These are phyloP conservation scores for Coemansia sp. DNA, from an alignment of 192 early-diverging fungal genomes.

Conservation along the genomic window DNA sequence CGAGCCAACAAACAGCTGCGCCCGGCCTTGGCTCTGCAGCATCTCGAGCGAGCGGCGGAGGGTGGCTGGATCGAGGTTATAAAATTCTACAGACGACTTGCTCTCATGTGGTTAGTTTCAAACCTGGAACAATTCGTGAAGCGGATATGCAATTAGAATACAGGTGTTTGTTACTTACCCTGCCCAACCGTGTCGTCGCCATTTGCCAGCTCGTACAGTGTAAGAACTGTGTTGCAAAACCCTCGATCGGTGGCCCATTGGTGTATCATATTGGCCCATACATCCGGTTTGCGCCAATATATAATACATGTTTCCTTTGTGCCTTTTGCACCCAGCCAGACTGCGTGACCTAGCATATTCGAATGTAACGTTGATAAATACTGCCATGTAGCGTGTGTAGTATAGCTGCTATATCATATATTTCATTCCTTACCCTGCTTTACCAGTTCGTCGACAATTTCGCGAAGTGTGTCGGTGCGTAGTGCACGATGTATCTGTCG, in stretches of 20 bases:
- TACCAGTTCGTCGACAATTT: constrained; percentile 74
- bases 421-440: constrained; percentile 50
- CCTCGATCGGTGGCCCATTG: constrained; percentile 80
- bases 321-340: constrained; percentile 51
- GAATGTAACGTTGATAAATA: neutral
- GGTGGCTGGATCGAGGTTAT: constrained; percentile 67
- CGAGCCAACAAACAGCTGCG: constrained; percentile 69
- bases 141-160: too few relatives aligned
- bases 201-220: constrained; percentile 84
- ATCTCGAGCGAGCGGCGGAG: constrained; percentile 78
- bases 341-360: constrained; percentile 49
- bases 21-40: constrained; percentile 77
- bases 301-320: constrained; percentile 62
- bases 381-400: neutral
- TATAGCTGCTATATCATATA: neutral
- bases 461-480: constrained; percentile 64
- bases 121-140: too few relatives aligned
- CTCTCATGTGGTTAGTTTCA: neutral
- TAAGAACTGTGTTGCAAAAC: constrained; percentile 77
- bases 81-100: constrained; percentile 66
- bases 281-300: constrained; percentile 86
- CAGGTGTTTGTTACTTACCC: constrained; percentile 48
- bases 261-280: constrained; percentile 82
- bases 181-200: constrained; percentile 76
- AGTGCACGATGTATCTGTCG: constrained; percentile 65